Evolutionary conservation across 2,329 filamentous ascomycete species (phyloP).

Genomic region (Hymenoscyphus occultus): DNA sequence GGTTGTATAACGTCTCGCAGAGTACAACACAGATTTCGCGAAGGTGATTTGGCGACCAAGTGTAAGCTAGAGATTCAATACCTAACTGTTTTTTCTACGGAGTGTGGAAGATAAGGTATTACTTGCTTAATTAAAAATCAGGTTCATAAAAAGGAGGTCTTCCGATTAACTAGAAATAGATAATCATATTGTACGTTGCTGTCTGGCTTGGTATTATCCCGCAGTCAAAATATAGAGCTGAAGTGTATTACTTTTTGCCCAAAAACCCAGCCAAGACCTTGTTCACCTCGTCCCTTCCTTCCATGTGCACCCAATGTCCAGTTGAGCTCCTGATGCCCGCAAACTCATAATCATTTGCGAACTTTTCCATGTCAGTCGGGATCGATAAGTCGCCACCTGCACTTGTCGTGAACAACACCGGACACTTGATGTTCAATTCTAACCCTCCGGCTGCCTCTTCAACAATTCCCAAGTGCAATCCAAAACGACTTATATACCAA

Average conservation of each 20-base stretch:
- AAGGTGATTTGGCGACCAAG: too few relatives aligned
- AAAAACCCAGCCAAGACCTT: constrained; percentile 4
- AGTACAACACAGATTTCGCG: too few relatives aligned
- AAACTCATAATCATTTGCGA: not conserved
- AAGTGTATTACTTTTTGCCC: constrained; percentile 4
- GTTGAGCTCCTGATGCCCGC: not conserved
- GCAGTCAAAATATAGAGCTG: too few relatives aligned
- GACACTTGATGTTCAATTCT: not conserved
- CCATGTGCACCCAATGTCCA: not conserved
- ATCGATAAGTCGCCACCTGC: not conserved
- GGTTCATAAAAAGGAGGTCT: too few relatives aligned
- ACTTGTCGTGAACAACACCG: not conserved
- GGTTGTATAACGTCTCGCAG: too few relatives aligned
- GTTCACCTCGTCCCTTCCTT: not conserved
- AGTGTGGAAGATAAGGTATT: too few relatives aligned
- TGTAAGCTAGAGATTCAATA: too few relatives aligned
- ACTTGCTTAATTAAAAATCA: too few relatives aligned
- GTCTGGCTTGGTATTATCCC: too few relatives aligned
- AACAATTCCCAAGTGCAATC: not conserved
- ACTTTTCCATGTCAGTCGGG: not conserved
- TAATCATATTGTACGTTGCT: too few relatives aligned
- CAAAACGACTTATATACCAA: not conserved
- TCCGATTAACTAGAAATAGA: too few relatives aligned
- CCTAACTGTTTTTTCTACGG: too few relatives aligned
- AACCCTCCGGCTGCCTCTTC: not conserved